Evolutionary conservation across 2,329 filamentous ascomycete genomes (phyloP).

Genomic region (Fusarium pilosicola): DNA sequence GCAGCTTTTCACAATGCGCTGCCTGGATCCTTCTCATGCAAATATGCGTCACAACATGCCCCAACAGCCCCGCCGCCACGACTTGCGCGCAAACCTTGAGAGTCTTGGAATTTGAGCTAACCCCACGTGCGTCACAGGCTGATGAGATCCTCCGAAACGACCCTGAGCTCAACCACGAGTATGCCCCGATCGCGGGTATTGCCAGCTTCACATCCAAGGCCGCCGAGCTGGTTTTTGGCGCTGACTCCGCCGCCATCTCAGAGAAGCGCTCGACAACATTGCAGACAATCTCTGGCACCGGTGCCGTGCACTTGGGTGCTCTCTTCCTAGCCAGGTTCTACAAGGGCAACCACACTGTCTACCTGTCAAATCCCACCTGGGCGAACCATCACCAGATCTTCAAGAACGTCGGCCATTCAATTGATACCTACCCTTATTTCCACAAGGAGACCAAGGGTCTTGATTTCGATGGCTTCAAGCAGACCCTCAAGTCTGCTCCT

Average conservation of each 20-base stretch:
- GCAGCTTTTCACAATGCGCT: slow-evolving; percentile 19
- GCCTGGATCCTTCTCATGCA: slow-evolving; percentile 24
- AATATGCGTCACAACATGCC: slow-evolving; percentile 26
- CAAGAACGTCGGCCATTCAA: slow-evolving; percentile 82
- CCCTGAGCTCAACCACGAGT: slow-evolving; percentile 95
- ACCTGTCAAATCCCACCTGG: slow-evolving; percentile 96
- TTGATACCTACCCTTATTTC: slow-evolving; percentile 94
- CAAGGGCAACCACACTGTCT: slow-evolving; percentile 77
- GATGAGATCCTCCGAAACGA: slow-evolving; percentile 90
- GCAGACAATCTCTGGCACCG: slow-evolving; percentile 97
- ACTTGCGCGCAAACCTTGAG: slow-evolving; percentile 7
- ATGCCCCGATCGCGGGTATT: slow-evolving; percentile 93
- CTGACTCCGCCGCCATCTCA: slow-evolving; percentile 80
- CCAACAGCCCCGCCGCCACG: slow-evolving; percentile 24
- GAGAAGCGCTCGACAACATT: slow-evolving; percentile 85
- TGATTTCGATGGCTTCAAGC: slow-evolving; percentile 90
- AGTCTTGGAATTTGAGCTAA: slow-evolving; percentile 35
- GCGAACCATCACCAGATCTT: slow-evolving; percentile 99
- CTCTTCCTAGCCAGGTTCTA: slow-evolving; percentile 96
- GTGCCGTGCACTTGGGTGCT: slow-evolving; percentile 91
- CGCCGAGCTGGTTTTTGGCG: slow-evolving; percentile 87
- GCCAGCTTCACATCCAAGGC: slow-evolving; percentile 87
- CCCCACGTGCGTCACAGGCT: slow-evolving; percentile 67
- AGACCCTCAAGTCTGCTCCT: slow-evolving; percentile 74
- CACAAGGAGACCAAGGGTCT: slow-evolving; percentile 87